These are phyloP conservation scores for Ceratocystis albifundus DNA, from an alignment of 2,329 filamentous ascomycete species.

Conservation along the genomic window DNA sequence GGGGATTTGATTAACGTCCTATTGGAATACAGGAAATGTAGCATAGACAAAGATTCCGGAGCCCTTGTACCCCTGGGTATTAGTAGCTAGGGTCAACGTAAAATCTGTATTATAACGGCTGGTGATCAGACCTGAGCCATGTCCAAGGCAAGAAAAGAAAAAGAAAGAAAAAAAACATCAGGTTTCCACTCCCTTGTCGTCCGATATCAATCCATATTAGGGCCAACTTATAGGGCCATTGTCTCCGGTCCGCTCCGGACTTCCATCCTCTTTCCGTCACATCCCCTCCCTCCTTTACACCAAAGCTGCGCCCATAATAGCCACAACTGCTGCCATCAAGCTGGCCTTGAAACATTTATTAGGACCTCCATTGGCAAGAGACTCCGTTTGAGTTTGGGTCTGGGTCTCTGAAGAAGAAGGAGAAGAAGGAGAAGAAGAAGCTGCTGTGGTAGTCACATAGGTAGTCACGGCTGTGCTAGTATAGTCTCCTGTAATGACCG, in stretches of 20 bases:
- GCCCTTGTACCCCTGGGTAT: not conserved
- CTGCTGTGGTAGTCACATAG: conserved; percentile 20
- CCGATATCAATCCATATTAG: not conserved
- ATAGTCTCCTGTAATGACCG: conserved; percentile 15
- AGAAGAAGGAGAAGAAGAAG: conserved; percentile 7
- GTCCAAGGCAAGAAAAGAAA: not conserved
- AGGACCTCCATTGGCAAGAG: not conserved
- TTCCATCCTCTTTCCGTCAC: not conserved
- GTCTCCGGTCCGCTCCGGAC: too few relatives aligned
- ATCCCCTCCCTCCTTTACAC: not conserved
- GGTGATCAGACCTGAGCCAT: not conserved
- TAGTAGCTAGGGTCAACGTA: not conserved
- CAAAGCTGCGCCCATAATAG: not conserved
- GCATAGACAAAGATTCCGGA: too few relatives aligned
- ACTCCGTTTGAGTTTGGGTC: not conserved
- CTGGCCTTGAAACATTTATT: not conserved
- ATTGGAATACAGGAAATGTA: too few relatives aligned
- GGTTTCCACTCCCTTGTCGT: not conserved
- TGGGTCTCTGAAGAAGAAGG: not conserved
- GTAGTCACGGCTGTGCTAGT: conserved; percentile 20
- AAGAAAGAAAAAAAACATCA: not conserved
- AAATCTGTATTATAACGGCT: not conserved
- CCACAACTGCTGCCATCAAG: conserved; percentile 4
- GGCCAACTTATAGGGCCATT: not conserved
- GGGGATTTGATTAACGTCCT: not conserved